phyloP scores from a whole-genome alignment of 106 monocot genomes.

The Agapanthus africanus region DNA sequence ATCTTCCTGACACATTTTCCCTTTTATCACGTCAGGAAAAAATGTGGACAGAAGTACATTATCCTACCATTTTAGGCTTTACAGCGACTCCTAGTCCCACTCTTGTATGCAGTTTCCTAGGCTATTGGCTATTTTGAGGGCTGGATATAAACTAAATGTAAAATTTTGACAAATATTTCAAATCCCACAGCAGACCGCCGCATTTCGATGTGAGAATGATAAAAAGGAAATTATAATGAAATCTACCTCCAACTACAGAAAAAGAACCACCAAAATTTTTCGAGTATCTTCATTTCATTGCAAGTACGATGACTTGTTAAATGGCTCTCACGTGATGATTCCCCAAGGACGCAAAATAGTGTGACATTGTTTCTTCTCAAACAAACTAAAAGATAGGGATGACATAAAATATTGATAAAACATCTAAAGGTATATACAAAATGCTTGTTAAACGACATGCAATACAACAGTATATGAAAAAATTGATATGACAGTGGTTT shows the following conservation, averaged over 20 bases:
- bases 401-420: too few relatives aligned
- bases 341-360: neutral
- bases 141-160: neutral
- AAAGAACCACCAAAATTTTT: neutral
- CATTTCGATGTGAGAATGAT: neutral
- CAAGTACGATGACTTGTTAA: neutral
- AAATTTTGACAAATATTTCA: slow-evolving; percentile 1
- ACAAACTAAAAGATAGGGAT: neutral
- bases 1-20: too few relatives aligned
- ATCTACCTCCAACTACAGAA: neutral
- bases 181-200: neutral
- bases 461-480: too few relatives aligned
- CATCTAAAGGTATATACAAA: too few relatives aligned
- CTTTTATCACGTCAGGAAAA: too few relatives aligned
- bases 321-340: neutral
- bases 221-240: neutral
- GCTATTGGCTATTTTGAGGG: neutral
- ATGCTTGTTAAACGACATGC: too few relatives aligned
- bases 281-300: neutral
- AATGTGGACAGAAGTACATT: too few relatives aligned
- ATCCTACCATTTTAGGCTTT: too few relatives aligned
- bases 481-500: too few relatives aligned
- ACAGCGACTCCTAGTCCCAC: too few relatives aligned
- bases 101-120: too few relatives aligned
- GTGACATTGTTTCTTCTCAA: neutral